Percentiles rank a stretch among this genome's conserved stretches.
Conservation (phyloP, 352 stramenopile species). For the Phytophthora tentaculata region DNA sequence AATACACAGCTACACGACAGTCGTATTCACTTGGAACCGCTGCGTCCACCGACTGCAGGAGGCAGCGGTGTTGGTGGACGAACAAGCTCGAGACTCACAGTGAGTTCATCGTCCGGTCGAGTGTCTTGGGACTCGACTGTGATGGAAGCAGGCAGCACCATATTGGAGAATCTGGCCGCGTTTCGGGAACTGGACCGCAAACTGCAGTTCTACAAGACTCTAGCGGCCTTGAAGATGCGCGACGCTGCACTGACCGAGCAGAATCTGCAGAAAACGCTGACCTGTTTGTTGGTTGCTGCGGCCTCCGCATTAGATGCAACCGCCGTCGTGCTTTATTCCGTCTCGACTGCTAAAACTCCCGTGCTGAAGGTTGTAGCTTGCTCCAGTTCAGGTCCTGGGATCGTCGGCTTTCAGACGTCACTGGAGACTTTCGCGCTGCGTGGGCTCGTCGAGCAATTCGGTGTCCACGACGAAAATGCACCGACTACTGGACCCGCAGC, state of each 20-base stretch:
- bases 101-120: constrained; percentile 49
- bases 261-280: constrained; percentile 53
- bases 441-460: constrained; percentile 42
- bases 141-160: constrained; percentile 43
- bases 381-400: constrained; percentile 41
- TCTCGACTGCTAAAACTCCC: constrained; percentile 41
- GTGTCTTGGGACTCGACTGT: constrained; percentile 53
- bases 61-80: constrained; percentile 5
- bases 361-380: constrained; percentile 57
- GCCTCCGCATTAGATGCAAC: constrained; percentile 51
- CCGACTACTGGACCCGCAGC: constrained; percentile 19
- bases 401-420: constrained; percentile 56
- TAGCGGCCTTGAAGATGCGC: constrained; percentile 56
- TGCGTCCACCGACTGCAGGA: constrained; percentile 50
- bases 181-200: constrained; percentile 50
- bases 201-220: constrained; percentile 65
- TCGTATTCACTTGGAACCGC: constrained; percentile 68
- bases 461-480: constrained; percentile 15
- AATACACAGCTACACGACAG: constrained; percentile 53
- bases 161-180: constrained; percentile 42
- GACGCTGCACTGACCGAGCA: constrained; percentile 51
- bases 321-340: constrained; percentile 59
- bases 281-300: constrained; percentile 46
- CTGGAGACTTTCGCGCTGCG: constrained; percentile 59
- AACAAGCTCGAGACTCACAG: constrained; percentile 31